Conservation (phyloP, 352 stramenopile species). For the Saprolegnia parasitica region DNA sequence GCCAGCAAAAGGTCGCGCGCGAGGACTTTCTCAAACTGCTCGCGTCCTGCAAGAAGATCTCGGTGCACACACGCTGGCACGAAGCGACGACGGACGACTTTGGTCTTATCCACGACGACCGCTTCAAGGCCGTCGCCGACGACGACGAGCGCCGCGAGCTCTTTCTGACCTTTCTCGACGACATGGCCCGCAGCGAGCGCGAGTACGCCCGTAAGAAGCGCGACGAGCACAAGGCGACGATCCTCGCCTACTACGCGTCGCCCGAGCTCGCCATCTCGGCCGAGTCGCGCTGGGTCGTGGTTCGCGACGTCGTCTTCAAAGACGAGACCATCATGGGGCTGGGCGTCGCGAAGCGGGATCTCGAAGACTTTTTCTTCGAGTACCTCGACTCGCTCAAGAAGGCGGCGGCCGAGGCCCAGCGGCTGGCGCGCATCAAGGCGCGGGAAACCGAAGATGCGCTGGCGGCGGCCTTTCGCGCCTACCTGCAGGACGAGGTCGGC, state of each 20-base stretch:
- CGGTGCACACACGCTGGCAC: constrained; percentile 34
- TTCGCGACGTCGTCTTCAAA: constrained; percentile 8
- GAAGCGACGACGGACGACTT: constrained; percentile 49
- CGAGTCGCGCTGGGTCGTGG: not conserved
- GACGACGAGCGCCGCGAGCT: constrained; percentile 61
- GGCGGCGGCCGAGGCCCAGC: not conserved
- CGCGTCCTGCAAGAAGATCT: constrained; percentile 45
- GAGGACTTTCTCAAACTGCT: constrained; percentile 78
- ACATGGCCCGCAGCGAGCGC: constrained; percentile 48
- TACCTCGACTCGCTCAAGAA: constrained; percentile 11
- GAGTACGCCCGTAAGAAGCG: constrained; percentile 26
- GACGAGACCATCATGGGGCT: constrained; percentile 19
- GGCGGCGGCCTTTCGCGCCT: constrained; percentile 19
- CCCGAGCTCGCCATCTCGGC: not conserved
- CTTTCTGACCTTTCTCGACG: constrained; percentile 61
- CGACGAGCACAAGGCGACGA: constrained; percentile 15
- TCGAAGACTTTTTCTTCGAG: constrained; percentile 24
- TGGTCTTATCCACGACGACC: constrained; percentile 55
- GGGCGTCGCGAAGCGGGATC: constrained; percentile 4
- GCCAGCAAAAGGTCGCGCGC: constrained; percentile 60
- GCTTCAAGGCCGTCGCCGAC: constrained; percentile 59
- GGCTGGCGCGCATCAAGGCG: constrained; percentile 4
- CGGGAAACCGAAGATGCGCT: constrained; percentile 19
- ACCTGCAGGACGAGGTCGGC: constrained; percentile 15
- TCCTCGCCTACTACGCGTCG: constrained; percentile 13